Conservation (phyloP, 2,329 filamentous ascomycete genomes). For the Alternaria novae-zelandiae region DNA sequence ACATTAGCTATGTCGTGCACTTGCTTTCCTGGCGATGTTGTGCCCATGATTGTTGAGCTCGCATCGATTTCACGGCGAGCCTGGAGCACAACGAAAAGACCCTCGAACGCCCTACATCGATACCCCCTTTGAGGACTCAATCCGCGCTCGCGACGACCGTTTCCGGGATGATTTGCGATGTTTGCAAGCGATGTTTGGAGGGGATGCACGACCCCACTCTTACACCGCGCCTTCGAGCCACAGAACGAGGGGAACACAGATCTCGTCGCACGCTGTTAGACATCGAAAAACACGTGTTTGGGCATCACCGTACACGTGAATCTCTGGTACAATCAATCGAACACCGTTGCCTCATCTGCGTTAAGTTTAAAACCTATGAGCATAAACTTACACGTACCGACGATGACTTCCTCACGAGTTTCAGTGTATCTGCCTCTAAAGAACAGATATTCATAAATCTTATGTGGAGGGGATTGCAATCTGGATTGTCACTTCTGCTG, state of each 20-base stretch:
- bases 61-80: background rate
- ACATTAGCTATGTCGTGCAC: background rate
- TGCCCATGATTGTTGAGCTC: background rate
- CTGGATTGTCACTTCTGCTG: too few species aligned
- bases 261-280: background rate
- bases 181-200: background rate
- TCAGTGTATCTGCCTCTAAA: too few species aligned
- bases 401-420: too few species aligned
- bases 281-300: background rate
- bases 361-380: too few species aligned
- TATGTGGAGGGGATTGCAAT: too few species aligned
- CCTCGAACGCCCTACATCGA: background rate
- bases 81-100: background rate
- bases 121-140: background rate
- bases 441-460: too few species aligned
- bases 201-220: background rate
- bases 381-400: too few species aligned
- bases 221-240: background rate
- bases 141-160: background rate
- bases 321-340: too few species aligned
- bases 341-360: too few species aligned
- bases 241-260: background rate
- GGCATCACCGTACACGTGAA: too few species aligned
- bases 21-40: background rate
- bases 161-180: background rate